Conservation (phyloP, 1,284 basidiomycete species). For the Lentinula novae-zelandiae region DNA sequence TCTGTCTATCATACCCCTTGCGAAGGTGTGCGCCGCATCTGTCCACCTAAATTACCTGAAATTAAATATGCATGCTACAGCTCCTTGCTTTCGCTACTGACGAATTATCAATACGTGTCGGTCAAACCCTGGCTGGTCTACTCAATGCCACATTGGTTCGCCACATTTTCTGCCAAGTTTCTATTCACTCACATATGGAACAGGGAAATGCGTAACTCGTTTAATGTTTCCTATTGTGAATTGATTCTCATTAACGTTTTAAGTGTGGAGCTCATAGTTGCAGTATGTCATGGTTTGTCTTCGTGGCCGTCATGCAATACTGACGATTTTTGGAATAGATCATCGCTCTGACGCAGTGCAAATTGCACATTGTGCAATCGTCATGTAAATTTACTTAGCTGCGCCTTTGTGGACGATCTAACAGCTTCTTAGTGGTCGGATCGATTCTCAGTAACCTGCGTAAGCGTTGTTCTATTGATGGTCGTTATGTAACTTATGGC, state of each 20-base stretch:
- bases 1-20: constrained; percentile 70
- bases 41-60: not conserved
- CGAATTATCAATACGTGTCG: constrained; percentile 77
- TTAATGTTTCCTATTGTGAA: not conserved
- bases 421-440: constrained; percentile 56
- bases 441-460: constrained; percentile 80
- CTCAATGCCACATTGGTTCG: constrained; percentile 82
- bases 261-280: constrained; percentile 79
- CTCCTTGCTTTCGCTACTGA: constrained; percentile 87
- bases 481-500: constrained; percentile 16
- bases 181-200: constrained; percentile 6
- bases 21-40: constrained; percentile 45
- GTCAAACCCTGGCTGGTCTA: constrained; percentile 83
- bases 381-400: constrained; percentile 50
- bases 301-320: constrained; percentile 13
- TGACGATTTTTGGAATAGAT: constrained; percentile 43
- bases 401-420: not conserved
- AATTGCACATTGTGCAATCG: constrained; percentile 80
- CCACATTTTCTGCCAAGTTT: constrained; percentile 12
- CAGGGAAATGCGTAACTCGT: constrained; percentile 74
- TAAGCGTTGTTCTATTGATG: constrained; percentile 27
- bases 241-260: not conserved
- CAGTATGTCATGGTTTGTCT: constrained; percentile 41
- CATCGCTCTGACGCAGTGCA: constrained; percentile 76
- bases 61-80: constrained; percentile 28